Evolutionary conservation across 2,329 filamentous ascomycete genomes (phyloP), one percentile per base, ranked within the genome.

Genomic region (Calonectria multiphialidica): DNA sequence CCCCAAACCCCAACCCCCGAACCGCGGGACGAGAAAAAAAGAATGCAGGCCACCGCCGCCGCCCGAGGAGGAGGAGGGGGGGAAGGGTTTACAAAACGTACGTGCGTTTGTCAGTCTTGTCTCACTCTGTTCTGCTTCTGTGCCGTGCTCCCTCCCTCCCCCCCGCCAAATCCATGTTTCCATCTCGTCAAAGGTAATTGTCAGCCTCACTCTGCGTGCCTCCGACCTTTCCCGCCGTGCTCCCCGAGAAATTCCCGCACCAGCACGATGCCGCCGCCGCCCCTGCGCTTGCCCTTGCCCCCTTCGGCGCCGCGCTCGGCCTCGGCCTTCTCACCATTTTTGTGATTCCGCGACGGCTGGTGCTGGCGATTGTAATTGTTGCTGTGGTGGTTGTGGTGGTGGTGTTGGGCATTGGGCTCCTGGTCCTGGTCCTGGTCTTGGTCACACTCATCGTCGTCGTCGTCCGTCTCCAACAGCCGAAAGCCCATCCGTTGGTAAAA

Each of bases 401-500:
- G 44, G n/a, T 47, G 44, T 47, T 47, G 44, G 35, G 28, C 10
- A 10, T 5, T 63, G 33, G n/a, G 62, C 33, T 37, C 40, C n/a
- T 21, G 28, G 28, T 33, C 47, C 49, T 53, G 21, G 42, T 59
- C 23, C 25, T 66, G 47, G n/a, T 33, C 44, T 13, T 47, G 15
- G 30, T 62, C 66, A 53, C 50, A 50, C 68, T 82, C 68, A 86
- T 83, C 86, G 88, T 87, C 81, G 33, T 70, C 65, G 49, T 8
- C 25, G 80, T 83, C 44, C 84, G 82, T 50, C 81, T 81, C 28
- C 81, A 83, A 50, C 80, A 86, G 77, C 69, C 81, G 80, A 71
- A 89, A 88, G 42, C 86, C 87, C 71, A 86, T 74, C 79, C 79
- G 84, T 78, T 88, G 84, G 74, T 89, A 89, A 75, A 88, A 88